These are phyloP conservation scores for Pseudoscleropodium purum DNA, from an alignment of 225 moss, liverwort and hornwort genomes.

Conservation along the genomic window DNA sequence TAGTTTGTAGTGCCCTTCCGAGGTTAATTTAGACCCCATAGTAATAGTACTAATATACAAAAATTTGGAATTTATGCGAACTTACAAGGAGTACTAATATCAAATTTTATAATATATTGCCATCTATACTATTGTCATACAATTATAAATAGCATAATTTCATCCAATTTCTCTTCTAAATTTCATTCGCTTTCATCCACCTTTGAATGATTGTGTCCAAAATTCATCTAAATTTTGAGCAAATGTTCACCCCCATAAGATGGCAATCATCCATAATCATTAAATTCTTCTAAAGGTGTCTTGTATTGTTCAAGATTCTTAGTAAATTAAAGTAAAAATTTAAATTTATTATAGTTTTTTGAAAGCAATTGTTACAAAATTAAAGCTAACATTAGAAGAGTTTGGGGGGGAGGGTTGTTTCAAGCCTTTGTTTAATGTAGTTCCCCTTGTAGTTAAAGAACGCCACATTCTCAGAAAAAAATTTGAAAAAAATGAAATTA, in stretches of 20 bases:
- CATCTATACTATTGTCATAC: background rate
- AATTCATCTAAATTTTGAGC: background rate
- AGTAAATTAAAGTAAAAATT: too few species aligned
- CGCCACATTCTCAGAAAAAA: too few species aligned
- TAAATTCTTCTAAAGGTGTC: background rate
- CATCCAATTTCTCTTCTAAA: background rate
- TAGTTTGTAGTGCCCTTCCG: accelerated
- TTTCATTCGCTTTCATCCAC: background rate
- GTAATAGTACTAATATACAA: background rate
- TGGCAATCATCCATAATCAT: background rate
- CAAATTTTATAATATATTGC: background rate
- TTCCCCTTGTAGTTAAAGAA: too few species aligned
- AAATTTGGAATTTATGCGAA: background rate
- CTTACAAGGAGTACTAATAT: background rate
- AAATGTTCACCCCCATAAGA: background rate
- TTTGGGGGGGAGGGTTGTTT: too few species aligned
- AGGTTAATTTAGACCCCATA: accelerated
- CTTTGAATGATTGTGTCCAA: background rate
- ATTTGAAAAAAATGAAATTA: too few species aligned
- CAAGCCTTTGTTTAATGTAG: too few species aligned
- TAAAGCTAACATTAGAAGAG: too few species aligned
- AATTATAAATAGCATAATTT: background rate
- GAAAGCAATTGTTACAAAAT: background rate
- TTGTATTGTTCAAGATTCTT: background rate
- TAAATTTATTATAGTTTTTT: background rate